These are phyloP conservation scores for Cenococcum geophilum DNA, from an alignment of 495 filamentous ascomycete species.

Conservation along the genomic window DNA sequence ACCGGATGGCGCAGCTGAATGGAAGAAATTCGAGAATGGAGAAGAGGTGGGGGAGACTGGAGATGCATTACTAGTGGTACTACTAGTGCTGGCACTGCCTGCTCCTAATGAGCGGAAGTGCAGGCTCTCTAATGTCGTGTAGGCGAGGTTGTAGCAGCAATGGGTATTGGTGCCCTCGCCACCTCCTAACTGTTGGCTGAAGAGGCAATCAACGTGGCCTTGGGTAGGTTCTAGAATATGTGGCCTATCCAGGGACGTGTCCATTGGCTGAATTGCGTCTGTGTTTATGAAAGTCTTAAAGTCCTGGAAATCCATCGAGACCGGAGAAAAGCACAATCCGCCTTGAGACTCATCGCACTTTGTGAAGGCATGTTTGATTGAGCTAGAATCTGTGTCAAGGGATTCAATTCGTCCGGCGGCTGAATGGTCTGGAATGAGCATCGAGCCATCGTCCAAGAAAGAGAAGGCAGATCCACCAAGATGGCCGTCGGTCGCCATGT, in stretches of 20 bases:
- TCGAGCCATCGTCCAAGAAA: neutral
- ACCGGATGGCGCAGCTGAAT: neutral
- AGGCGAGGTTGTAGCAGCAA: slow-evolving; percentile 25
- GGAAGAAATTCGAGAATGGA: neutral
- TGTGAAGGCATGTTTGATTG: slow-evolving; percentile 19
- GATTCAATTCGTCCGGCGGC: neutral
- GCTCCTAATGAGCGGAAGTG: neutral
- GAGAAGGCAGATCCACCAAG: neutral
- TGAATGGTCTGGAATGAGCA: neutral
- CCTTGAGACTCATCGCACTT: slow-evolving; percentile 3
- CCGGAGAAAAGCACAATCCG: neutral
- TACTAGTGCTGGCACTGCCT: neutral
- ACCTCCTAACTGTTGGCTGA: neutral
- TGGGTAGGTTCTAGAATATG: neutral
- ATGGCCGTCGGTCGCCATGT: neutral
- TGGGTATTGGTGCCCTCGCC: slow-evolving; percentile 17
- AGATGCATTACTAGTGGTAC: neutral
- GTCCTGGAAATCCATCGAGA: slow-evolving; percentile 19
- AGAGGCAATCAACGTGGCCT: neutral
- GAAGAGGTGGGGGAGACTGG: neutral
- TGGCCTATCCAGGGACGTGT: neutral
- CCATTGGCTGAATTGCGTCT: slow-evolving; percentile 11
- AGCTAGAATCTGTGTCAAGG: neutral
- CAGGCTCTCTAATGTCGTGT: slow-evolving; percentile 17
- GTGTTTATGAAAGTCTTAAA: slow-evolving; percentile 24